These are phyloP conservation scores for Haplosporangium sp. DNA, from an alignment of 371 early-diverging fungal species.

Conservation along the genomic window DNA sequence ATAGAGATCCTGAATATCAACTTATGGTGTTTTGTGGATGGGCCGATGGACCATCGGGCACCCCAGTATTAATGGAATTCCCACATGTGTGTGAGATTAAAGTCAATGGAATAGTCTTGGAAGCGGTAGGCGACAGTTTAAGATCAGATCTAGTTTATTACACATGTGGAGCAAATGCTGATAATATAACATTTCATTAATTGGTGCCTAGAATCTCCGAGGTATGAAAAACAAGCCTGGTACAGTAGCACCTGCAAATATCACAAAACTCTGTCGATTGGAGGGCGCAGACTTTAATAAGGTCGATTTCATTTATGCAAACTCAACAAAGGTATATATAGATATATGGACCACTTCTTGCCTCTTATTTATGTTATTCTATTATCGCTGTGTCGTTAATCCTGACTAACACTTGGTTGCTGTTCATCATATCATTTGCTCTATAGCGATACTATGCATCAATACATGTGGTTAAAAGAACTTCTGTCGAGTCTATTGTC, in stretches of 20 bases:
- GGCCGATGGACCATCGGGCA: conserved; percentile 26
- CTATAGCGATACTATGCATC: conserved; percentile 60
- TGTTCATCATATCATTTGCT: background rate
- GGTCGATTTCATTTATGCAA: conserved; percentile 71
- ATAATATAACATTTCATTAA: background rate
- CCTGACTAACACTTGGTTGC: no score
- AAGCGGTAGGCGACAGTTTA: conserved; percentile 58
- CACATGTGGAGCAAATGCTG: background rate
- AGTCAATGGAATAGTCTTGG: conserved; percentile 60
- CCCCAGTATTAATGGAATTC: conserved; percentile 56
- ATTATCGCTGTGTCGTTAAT: no score
- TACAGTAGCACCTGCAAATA: conserved; percentile 70
- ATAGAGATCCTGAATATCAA: conserved; percentile 35
- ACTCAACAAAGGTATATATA: conserved; percentile 59
- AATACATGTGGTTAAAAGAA: conserved; percentile 60
- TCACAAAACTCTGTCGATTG: conserved; percentile 60
- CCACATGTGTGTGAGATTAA: conserved; percentile 62
- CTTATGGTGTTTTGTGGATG: conserved; percentile 42
- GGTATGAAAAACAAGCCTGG: conserved; percentile 73
- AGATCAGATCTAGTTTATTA: background rate
- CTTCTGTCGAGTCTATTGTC: conserved; percentile 59
- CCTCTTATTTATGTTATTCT: no score
- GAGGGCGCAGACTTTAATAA: conserved; percentile 50
- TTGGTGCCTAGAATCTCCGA: conserved; percentile 58
- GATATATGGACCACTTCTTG: background rate